These are phyloP conservation scores for Xylaria polymorpha DNA, from an alignment of 2,329 filamentous ascomycete species.

Conservation along the genomic window DNA sequence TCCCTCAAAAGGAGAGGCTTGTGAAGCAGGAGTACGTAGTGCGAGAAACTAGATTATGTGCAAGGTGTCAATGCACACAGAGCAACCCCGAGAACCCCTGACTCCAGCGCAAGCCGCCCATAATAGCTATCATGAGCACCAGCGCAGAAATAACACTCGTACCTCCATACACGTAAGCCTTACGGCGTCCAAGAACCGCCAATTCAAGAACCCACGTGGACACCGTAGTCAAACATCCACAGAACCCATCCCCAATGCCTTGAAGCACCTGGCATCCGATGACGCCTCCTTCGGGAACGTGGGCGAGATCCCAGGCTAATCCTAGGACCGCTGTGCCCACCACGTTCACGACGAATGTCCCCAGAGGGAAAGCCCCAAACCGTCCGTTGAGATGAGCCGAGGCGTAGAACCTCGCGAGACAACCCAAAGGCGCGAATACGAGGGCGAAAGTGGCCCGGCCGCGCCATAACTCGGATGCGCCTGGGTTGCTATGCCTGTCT, in stretches of 20 bases:
- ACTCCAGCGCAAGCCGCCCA: slow-evolving; percentile 81
- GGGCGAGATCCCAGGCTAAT: slow-evolving; percentile 83
- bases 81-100: slow-evolving; percentile 61
- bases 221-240: slow-evolving; percentile 73
- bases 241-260: slow-evolving; percentile 75
- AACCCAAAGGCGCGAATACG: slow-evolving; percentile 85
- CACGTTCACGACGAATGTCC: slow-evolving; percentile 87
- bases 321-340: slow-evolving; percentile 79
- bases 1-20: not conserved
- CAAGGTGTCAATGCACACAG: slow-evolving; percentile 50
- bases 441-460: slow-evolving; percentile 79
- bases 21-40: not conserved
- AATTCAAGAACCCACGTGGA: slow-evolving; percentile 75
- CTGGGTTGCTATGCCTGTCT: slow-evolving; percentile 55
- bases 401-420: slow-evolving; percentile 78
- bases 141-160: slow-evolving; percentile 70
- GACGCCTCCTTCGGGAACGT: slow-evolving; percentile 65
- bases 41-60: not conserved
- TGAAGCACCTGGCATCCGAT: slow-evolving; percentile 76
- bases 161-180: slow-evolving; percentile 75
- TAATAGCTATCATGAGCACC: slow-evolving; percentile 72
- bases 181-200: slow-evolving; percentile 58
- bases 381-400: slow-evolving; percentile 77
- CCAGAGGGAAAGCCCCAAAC: slow-evolving; percentile 77
- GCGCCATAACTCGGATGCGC: slow-evolving; percentile 73